Evolutionary conservation across 768 basidiomycete genomes (phyloP), one percentile per base, ranked within the genome.

Genomic region (Lentinula sp.): DNA sequence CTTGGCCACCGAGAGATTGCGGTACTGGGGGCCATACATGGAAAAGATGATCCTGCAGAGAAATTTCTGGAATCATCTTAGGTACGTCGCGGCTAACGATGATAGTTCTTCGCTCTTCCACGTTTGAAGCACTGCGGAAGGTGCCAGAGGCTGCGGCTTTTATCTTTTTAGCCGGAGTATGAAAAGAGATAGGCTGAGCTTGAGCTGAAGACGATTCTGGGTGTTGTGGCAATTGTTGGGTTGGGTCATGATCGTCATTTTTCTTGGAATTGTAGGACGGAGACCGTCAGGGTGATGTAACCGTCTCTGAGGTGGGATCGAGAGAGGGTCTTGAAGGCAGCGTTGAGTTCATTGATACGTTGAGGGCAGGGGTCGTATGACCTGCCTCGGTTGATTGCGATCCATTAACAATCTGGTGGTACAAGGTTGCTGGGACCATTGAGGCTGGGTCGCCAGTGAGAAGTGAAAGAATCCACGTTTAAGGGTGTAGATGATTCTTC

Each of bases 391-490:
- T 71, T 65, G 18, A 71, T 70, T 13, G 65, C 65, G 16, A 78
- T 76, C 76, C 76, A 78, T 7, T 71, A 68, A 6, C 71, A 71
- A 42, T 71, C 72, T 18, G 15, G 16, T 7, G n/a, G 43, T n/a
- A 45, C 43, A 9, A 63, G 57, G 5, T 59, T 34, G 39, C 4
- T 18, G 37, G 1, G 15, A 31, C 73, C 72, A 2, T 73, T 76
- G 15, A 69, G 69, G 54, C 74, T 76, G 1, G 77, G 77, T 32
- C 75, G 74, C 75, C 75, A 78, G 21, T 75, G 71, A 2, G 68
- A 57, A 6, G 73, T 57, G 51, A 74, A 76, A 5, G 69, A 60
- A 18, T 71, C 58, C 8, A 75, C 54, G 32, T 66, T 66, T 4
- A 63, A 61, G 7, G 65, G 57, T 9, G 65, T 69, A 4, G 70